A percentile compares a stretch with the other conserved stretches of the same genome.
Conservation (phyloP, 768 basidiomycete genomes). For the Hortiboletus campestris region DNA sequence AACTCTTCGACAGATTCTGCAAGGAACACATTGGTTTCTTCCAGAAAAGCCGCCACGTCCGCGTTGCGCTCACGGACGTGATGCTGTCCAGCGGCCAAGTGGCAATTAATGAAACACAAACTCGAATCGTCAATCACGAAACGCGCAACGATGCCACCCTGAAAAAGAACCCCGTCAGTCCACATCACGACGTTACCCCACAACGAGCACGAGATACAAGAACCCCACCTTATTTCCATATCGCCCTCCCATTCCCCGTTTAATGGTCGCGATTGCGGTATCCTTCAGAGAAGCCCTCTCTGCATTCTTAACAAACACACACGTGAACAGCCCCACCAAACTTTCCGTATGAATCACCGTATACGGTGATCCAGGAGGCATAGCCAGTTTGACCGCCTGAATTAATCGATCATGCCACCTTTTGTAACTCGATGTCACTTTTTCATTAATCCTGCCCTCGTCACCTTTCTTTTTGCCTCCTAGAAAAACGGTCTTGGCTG, state of each 20-base stretch:
- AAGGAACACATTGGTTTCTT: slow-evolving; percentile 71
- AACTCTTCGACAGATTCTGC: slow-evolving; percentile 49
- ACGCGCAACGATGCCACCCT: slow-evolving; percentile 91
- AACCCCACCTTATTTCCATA: slow-evolving; percentile 90
- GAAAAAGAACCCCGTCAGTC: neutral
- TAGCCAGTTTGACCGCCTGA: slow-evolving; percentile 66
- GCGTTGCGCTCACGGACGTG: slow-evolving; percentile 80
- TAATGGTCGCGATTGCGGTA: slow-evolving; percentile 75
- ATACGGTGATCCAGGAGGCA: slow-evolving; percentile 76
- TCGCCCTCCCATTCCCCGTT: slow-evolving; percentile 87
- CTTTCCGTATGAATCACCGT: slow-evolving; percentile 82
- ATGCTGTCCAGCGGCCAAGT: slow-evolving; percentile 93
- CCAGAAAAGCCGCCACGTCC: slow-evolving; percentile 84
- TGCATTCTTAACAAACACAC: slow-evolving; percentile 67
- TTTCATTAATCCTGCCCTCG: slow-evolving; percentile 58
- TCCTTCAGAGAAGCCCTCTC: slow-evolving; percentile 63
- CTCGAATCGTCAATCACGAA: slow-evolving; percentile 91
- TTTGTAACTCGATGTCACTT: slow-evolving; percentile 83
- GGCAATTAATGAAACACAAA: slow-evolving; percentile 93
- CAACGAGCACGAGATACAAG: neutral
- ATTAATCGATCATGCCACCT: slow-evolving; percentile 84
- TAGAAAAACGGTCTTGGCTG: slow-evolving; percentile 86
- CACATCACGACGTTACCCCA: neutral
- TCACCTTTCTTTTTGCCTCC: slow-evolving; percentile 65
- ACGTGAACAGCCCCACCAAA: slow-evolving; percentile 83